phyloP scores from a whole-genome alignment of 352 stramenopile species.

The Globisporangium polare region DNA sequence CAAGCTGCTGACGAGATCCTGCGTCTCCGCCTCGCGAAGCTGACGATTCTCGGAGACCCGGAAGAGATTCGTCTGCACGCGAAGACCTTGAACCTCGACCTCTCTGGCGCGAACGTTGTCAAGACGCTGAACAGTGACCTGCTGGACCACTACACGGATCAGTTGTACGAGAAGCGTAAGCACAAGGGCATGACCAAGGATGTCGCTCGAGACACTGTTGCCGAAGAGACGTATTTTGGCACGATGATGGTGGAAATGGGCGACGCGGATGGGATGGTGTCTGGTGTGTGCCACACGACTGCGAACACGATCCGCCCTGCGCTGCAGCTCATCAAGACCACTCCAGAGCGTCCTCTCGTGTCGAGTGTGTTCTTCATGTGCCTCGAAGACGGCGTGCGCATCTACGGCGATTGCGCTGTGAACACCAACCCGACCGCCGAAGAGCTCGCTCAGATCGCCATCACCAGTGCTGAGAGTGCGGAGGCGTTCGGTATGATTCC shows the following conservation, averaged over 20 bases:
- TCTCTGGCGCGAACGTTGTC: constrained; percentile 59
- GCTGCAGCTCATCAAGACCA: constrained; percentile 87
- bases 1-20: constrained; percentile 74
- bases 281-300: constrained; percentile 77
- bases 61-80: constrained; percentile 62
- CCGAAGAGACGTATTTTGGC: constrained; percentile 80
- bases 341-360: constrained; percentile 56
- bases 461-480: constrained; percentile 72
- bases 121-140: constrained; percentile 43
- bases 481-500: constrained; percentile 78
- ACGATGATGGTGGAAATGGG: constrained; percentile 85
- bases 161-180: constrained; percentile 76
- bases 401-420: constrained; percentile 85
- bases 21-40: constrained; percentile 55
- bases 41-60: constrained; percentile 77
- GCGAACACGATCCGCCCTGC: constrained; percentile 87
- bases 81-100: constrained; percentile 64
- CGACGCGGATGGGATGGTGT: constrained; percentile 85
- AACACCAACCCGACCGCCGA: constrained; percentile 75
- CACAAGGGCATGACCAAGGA: constrained; percentile 76
- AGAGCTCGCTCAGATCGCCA: constrained; percentile 77
- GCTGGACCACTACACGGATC: constrained; percentile 52
- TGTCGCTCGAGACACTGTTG: constrained; percentile 44
- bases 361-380: constrained; percentile 90
- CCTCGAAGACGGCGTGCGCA: constrained; percentile 69